Conservation (phyloP, 2,329 filamentous ascomycete genomes). For the Neonectria ditissima region DNA sequence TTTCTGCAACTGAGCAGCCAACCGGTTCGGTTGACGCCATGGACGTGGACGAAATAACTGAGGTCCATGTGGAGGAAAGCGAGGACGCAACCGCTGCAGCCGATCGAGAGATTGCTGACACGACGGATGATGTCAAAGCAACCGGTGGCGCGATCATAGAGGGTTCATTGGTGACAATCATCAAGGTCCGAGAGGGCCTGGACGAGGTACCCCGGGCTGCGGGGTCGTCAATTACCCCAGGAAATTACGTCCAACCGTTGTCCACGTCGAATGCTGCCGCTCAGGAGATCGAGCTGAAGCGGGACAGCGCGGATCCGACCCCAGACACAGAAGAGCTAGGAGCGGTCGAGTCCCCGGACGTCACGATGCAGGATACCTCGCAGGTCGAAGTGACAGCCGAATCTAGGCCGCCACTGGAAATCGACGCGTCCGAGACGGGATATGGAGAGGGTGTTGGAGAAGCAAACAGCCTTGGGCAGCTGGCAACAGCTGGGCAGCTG, state of each 20-base stretch:
- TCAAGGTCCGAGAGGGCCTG: conserved; percentile 10
- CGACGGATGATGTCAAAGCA: conserved; percentile 23
- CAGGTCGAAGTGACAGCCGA: conserved; percentile 16
- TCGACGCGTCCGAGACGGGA: conserved; percentile 13
- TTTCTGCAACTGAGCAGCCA: conserved; percentile 10
- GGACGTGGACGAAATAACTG: conserved; percentile 36
- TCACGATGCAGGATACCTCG: conserved; percentile 32
- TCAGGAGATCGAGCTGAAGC: conserved; percentile 12
- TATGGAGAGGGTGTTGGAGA: conserved; percentile 11
- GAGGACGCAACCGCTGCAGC: conserved; percentile 12
- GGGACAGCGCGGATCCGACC: conserved; percentile 14
- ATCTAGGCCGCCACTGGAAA: conserved; percentile 13
- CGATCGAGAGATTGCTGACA: conserved; percentile 26
- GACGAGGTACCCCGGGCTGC: conserved; percentile 19
- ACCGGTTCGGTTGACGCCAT: conserved; percentile 30
- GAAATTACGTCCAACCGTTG: conserved; percentile 22
- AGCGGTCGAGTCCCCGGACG: conserved; percentile 27
- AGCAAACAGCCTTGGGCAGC: conserved; percentile 22
- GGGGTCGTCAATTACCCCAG: conserved; percentile 23
- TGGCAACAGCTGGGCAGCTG: conserved; percentile 26
- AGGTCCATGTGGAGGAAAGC: not conserved
- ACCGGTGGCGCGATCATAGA: conserved; percentile 22
- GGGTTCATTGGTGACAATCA: conserved; percentile 9
- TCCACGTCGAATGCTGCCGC: conserved; percentile 13
- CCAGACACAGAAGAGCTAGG: conserved; percentile 17